phyloP scores from a whole-genome alignment of 2,329 filamentous ascomycete genomes.

The Colletotrichum aenigma region DNA sequence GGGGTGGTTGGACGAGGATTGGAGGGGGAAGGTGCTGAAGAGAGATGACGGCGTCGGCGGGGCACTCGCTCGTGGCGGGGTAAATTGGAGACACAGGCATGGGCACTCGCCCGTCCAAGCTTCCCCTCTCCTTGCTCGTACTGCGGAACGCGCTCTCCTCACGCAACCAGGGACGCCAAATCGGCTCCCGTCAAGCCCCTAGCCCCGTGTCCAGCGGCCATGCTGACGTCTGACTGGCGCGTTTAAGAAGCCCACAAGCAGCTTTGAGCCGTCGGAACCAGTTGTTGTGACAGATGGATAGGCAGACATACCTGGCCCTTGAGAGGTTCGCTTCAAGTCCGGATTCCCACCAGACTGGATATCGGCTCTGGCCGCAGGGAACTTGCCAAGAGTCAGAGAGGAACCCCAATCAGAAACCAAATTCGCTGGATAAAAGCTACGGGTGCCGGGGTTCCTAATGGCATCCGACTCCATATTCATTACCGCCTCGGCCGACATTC shows the following conservation, averaged over 20 bases:
- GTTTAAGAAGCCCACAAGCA: background rate
- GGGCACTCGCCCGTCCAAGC: background rate
- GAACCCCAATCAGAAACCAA: background rate
- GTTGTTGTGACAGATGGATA: background rate
- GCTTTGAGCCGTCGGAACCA: background rate
- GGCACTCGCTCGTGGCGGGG: conserved; percentile 12
- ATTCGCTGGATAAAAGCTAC: background rate
- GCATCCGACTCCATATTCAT: background rate
- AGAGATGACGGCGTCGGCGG: conserved; percentile 8
- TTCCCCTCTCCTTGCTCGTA: background rate
- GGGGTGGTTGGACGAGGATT: conserved; percentile 2
- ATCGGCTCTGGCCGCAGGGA: background rate
- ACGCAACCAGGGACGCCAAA: background rate
- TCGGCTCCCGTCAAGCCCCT: background rate
- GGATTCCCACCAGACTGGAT: background rate
- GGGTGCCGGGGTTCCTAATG: background rate
- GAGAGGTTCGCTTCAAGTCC: conserved; percentile 1
- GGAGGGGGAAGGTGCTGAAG: background rate
- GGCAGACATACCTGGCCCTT: background rate
- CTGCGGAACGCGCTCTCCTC: background rate
- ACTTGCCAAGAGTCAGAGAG: background rate
- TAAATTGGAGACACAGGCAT: conserved; percentile 13
- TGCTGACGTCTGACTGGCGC: conserved; percentile 5
- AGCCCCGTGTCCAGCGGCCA: background rate
- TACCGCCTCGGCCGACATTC: conserved; percentile 1